Evolutionary conservation across 768 basidiomycete species (phyloP), one percentile per base, ranked within the genome.

Genomic region (Mycena epipterygia): DNA sequence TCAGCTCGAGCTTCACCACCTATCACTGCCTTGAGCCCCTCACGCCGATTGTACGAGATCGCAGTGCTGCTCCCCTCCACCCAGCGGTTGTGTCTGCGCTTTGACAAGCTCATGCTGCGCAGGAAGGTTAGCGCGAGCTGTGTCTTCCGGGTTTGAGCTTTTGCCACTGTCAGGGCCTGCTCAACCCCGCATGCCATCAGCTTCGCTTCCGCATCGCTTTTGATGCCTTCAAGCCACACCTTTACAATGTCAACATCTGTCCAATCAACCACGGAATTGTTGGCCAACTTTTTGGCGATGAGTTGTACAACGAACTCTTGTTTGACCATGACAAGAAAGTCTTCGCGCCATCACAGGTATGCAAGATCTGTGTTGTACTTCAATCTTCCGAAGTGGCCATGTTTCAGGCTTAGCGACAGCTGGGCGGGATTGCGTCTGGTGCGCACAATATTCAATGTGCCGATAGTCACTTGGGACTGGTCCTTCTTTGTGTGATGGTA

Each of bases 351-450:
- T 2, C 32, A 32, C 7, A 12, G 29, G 55, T 17, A 32, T 12
- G 33, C 27, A 11, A 55, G 37, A 3, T 7, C 16, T 11, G 64
- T 39, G 37, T 55, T 42, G 33, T 56, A 65, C n/a, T 67, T 67
- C 16, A 35, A 8, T 19, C 39, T 5, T 2, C 53, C 64, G n/a
- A 17, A 56, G 52, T 65, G 30, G 27, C 4, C 17, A 11, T 27
- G 37, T 17, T 27, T 30, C 25, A 51, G 23, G 21, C 21, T 30
- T 21, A 65, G 51, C 5, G 48, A 23, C 25, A 13, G 17, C 17
- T 21, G 33, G 19, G 2, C 23, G 33, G 30, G 30, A 16, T 21
- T 16, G 33, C 25, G 30, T 7, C 48, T 19, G 48, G 27, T 49
- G 3, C 23, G 48, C 7, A 49, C 14, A 37, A 37, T 37, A 6